Percentiles rank a stretch among this genome's conserved stretches.
phyloP scores from a whole-genome alignment of 2,329 filamentous ascomycete genomes.

The Aspergillus aculeatus region DNA sequence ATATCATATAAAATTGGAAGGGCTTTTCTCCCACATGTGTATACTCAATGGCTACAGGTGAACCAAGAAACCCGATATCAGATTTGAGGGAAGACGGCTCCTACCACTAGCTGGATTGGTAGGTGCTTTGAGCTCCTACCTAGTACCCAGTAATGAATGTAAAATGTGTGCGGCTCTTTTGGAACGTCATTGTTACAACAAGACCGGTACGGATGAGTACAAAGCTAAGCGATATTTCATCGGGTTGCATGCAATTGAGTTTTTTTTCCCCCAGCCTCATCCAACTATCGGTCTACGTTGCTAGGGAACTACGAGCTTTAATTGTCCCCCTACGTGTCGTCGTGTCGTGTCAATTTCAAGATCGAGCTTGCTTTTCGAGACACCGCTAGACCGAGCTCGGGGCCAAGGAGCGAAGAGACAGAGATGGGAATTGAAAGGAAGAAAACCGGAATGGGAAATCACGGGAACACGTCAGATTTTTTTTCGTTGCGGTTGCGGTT shows the following conservation, averaged over 20 bases:
- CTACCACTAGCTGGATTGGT: neutral
- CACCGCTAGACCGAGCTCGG: neutral
- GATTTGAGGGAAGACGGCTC: neutral
- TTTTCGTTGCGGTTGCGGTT: conserved; percentile 4
- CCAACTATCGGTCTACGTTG: neutral
- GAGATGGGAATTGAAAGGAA: no score
- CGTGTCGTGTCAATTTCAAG: neutral
- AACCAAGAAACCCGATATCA: neutral
- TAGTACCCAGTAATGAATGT: neutral
- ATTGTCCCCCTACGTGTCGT: neutral
- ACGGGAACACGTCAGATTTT: conserved; percentile 9
- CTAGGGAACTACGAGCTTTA: neutral
- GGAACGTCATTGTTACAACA: neutral
- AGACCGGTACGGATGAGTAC: neutral
- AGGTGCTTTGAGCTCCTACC: neutral
- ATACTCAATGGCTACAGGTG: neutral
- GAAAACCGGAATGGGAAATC: conserved; percentile 4
- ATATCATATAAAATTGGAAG: no score
- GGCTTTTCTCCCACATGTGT: neutral
- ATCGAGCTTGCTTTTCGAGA: neutral
- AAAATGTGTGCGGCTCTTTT: neutral
- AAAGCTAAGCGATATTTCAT: neutral
- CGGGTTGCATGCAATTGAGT: neutral
- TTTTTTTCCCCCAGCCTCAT: neutral
- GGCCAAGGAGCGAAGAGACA: neutral